A percentile compares a stretch with the other conserved stretches of the same genome.
Evolutionary conservation across 768 basidiomycete genomes (phyloP).

Genomic region (Stropharia rugosoannulata): DNA sequence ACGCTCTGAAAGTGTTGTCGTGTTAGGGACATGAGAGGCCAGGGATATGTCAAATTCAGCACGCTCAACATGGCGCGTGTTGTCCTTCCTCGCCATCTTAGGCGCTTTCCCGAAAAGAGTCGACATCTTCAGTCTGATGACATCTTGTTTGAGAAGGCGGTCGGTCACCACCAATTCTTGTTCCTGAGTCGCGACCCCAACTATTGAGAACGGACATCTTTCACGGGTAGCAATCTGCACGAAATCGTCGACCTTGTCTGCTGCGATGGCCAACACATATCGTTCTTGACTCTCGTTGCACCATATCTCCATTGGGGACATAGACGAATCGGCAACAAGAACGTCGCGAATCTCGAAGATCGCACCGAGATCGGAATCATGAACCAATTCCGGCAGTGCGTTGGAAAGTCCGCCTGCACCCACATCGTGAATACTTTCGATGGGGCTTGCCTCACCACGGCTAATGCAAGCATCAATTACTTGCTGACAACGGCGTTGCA

Average conservation of each 20-base stretch:
- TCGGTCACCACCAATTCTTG: conserved; percentile 90
- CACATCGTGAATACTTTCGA: conserved; percentile 97
- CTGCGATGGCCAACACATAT: conserved; percentile 89
- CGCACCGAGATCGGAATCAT: conserved; percentile 92
- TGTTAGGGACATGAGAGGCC: conserved; percentile 56
- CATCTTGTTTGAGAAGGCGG: conserved; percentile 71
- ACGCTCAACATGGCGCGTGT: conserved; percentile 35
- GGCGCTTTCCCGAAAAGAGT: conserved; percentile 97
- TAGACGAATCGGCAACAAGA: conserved; percentile 84
- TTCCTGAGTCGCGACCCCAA: conserved; percentile 82
- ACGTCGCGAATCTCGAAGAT: conserved; percentile 93
- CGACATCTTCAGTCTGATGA: conserved; percentile 90
- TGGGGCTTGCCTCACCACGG: conserved; percentile 61
- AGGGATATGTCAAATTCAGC: conserved; percentile 73
- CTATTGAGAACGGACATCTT: conserved; percentile 89
- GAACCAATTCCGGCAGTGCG: conserved; percentile 94
- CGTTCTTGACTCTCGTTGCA: conserved; percentile 99
- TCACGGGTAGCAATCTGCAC: conserved; percentile 81
- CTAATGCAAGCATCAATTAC: conserved; percentile 91
- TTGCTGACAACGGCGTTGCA: conserved; percentile 96
- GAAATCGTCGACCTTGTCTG: conserved; percentile 61
- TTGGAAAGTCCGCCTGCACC: conserved; percentile 97
- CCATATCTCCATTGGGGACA: conserved; percentile 99
- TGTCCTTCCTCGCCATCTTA: conserved; percentile 79
- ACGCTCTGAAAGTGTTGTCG: conserved; percentile 39